Conservation (phyloP, 2,329 filamentous ascomycete species). For the Talaromyces verruculosus region DNA sequence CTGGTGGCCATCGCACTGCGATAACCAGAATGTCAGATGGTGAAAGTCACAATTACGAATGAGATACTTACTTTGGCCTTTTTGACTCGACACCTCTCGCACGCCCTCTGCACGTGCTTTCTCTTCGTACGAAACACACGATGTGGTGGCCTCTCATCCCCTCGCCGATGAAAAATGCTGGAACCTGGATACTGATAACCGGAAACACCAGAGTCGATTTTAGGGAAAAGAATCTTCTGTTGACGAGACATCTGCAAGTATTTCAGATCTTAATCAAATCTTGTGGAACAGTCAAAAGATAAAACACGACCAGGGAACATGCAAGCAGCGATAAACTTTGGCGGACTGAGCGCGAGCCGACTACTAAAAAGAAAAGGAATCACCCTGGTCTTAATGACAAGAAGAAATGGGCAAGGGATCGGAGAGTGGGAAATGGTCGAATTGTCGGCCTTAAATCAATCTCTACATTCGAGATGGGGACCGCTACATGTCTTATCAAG, state of each 20-base stretch:
- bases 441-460: constrained; percentile 15
- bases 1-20: constrained; percentile 48
- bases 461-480: constrained; percentile 12
- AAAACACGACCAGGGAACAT: constrained; percentile 10
- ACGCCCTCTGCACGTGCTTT: constrained; percentile 48
- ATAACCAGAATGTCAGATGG: constrained; percentile 2
- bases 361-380: constrained; percentile 5
- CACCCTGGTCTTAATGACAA: constrained; percentile 11
- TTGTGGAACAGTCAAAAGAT: constrained; percentile 7
- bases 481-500: neutral
- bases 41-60: no score
- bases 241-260: constrained; percentile 44
- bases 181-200: constrained; percentile 31
- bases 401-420: constrained; percentile 1
- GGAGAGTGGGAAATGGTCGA: neutral
- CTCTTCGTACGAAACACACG: constrained; percentile 46
- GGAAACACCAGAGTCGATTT: constrained; percentile 31
- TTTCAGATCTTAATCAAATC: constrained; percentile 24
- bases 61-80: constrained; percentile 42
- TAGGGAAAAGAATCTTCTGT: constrained; percentile 37
- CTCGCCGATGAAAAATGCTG: constrained; percentile 31
- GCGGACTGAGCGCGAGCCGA: constrained; percentile 5
- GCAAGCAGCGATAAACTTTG: constrained; percentile 12
- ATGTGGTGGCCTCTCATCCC: constrained; percentile 38
- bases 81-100: constrained; percentile 48